These are phyloP conservation scores for Fusarium bactridioides DNA, from an alignment of 2,329 filamentous ascomycete species.

Conservation along the genomic window DNA sequence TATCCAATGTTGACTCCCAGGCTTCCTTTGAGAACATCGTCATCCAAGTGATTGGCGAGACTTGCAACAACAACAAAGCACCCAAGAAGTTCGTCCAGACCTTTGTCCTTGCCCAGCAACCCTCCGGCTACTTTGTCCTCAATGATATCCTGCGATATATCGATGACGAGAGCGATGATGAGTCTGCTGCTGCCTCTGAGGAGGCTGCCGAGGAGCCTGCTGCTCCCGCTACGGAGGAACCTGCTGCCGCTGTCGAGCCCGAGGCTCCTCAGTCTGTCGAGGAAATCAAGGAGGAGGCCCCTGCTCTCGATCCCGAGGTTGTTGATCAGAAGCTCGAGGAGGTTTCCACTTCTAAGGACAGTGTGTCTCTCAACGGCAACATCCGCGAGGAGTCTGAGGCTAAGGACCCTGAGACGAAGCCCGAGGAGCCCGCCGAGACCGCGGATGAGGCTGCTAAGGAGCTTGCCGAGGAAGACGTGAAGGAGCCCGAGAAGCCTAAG, in stretches of 20 bases:
- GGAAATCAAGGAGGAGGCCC: conserved; percentile 41
- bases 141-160: conserved; percentile 98
- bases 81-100: conserved; percentile 98
- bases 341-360: conserved; percentile 51
- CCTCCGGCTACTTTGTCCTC: conserved; percentile 96
- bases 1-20: conserved; percentile 97
- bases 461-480: conserved; percentile 62
- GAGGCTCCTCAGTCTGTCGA: conserved; percentile 42
- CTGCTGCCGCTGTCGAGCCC: conserved; percentile 46
- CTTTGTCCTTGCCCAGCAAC: conserved; percentile 95
- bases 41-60: conserved; percentile 97
- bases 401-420: conserved; percentile 51
- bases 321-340: conserved; percentile 83
- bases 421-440: conserved; percentile 48
- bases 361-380: conserved; percentile 45
- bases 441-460: conserved; percentile 61
- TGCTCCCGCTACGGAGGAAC: conserved; percentile 41
- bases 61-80: conserved; percentile 89
- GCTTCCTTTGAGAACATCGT: conserved; percentile 92
- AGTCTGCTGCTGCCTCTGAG: conserved; percentile 53
- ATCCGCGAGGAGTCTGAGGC: conserved; percentile 46
- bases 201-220: conserved; percentile 47
- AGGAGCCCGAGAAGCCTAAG: conserved; percentile 72
- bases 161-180: conserved; percentile 81
- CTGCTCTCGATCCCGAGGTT: conserved; percentile 55